Percentiles rank a stretch among this genome's conserved stretches.
These are phyloP conservation scores for Debaryomyces sp. DNA, from an alignment of 1,139 yeast genomes.

Conservation along the genomic window DNA sequence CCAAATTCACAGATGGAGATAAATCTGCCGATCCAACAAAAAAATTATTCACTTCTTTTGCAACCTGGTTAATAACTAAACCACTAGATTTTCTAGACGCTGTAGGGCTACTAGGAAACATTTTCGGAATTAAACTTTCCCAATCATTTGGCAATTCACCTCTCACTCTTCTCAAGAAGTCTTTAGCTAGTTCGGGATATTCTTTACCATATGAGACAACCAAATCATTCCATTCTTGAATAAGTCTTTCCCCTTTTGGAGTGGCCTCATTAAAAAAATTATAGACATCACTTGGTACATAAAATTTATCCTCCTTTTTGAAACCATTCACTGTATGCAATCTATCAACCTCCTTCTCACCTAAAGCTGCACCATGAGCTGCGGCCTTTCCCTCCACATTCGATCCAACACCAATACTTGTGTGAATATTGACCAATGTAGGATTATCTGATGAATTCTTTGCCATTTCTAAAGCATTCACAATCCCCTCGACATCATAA, in stretches of 20 bases:
- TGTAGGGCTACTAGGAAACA: slow-evolving; percentile 20
- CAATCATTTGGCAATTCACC: slow-evolving; percentile 22
- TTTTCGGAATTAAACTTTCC: slow-evolving; percentile 19
- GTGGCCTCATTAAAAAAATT: slow-evolving; percentile 12
- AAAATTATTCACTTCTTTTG: slow-evolving; percentile 20
- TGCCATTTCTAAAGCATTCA: slow-evolving; percentile 25
- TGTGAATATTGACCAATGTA: slow-evolving; percentile 31
- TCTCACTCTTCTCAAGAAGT: too few relatives aligned
- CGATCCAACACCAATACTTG: slow-evolving; percentile 33
- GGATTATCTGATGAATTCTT: slow-evolving; percentile 27
- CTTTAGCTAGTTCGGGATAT: too few relatives aligned
- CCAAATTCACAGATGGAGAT: slow-evolving; percentile 29
- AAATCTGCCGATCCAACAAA: slow-evolving; percentile 31
- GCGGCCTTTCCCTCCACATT: slow-evolving; percentile 24
- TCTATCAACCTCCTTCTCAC: slow-evolving; percentile 23
- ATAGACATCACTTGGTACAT: slow-evolving; percentile 23
- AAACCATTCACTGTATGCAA: slow-evolving; percentile 22
- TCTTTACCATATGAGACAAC: too few relatives aligned
- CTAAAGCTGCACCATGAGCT: slow-evolving; percentile 33
- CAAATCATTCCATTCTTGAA: too few relatives aligned
- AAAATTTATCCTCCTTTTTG: slow-evolving; percentile 16
- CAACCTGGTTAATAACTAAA: slow-evolving; percentile 21
- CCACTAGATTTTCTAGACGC: slow-evolving; percentile 29
- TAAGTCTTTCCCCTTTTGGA: too few relatives aligned
- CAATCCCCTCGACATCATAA: slow-evolving; percentile 24